Percentiles rank a stretch among this genome's conserved stretches.
Conservation (phyloP, 371 early-diverging fungal species). For the Lichtheimia ornata region DNA sequence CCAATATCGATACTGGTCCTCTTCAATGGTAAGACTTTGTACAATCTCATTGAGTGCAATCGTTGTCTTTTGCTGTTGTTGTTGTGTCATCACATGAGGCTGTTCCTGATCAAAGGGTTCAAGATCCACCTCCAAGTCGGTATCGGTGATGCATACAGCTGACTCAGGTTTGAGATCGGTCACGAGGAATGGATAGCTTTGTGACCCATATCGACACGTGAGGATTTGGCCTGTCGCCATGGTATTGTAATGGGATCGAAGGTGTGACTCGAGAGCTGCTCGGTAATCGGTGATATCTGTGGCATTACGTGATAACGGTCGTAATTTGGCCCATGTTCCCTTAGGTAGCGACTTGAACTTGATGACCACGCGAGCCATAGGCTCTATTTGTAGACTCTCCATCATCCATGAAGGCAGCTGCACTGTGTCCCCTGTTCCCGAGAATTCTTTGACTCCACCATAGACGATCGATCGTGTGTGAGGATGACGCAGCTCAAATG, state of each 20-base stretch:
- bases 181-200: constrained; percentile 62
- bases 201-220: constrained; percentile 58
- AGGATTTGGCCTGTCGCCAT: constrained; percentile 70
- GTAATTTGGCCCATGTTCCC: constrained; percentile 70
- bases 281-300: constrained; percentile 69
- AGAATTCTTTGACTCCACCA: constrained; percentile 84
- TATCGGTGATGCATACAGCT: constrained; percentile 76
- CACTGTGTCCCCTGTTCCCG: constrained; percentile 45
- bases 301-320: constrained; percentile 57
- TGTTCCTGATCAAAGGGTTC: constrained; percentile 43
- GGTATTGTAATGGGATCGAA: constrained; percentile 74
- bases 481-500: constrained; percentile 66
- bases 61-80: constrained; percentile 4
- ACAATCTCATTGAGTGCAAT: constrained; percentile 4
- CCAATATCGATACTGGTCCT: constrained; percentile 37
- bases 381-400: constrained; percentile 32
- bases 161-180: constrained; percentile 66
- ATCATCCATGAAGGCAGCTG: constrained; percentile 68
- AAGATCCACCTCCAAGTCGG: constrained; percentile 85
- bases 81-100: background rate
- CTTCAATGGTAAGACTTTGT: constrained; percentile 4
- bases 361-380: constrained; percentile 51
- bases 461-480: constrained; percentile 44
- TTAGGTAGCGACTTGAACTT: constrained; percentile 61
- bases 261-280: constrained; percentile 73